These are phyloP conservation scores for Elongisporangium anandrum DNA, from an alignment of 352 stramenopile genomes.

Conservation along the genomic window DNA sequence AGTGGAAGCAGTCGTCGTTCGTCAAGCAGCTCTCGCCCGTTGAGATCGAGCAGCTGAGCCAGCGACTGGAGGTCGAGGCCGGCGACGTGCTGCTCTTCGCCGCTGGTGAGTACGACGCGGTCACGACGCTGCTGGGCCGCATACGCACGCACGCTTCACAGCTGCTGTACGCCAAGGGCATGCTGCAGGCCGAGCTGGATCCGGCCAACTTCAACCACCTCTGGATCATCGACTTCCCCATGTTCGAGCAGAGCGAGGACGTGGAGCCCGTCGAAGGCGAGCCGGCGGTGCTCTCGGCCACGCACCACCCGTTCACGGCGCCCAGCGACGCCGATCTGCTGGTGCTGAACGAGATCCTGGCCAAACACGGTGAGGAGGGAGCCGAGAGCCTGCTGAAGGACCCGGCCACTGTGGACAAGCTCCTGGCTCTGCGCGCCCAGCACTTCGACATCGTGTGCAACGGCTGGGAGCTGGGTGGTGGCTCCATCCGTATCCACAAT, in stretches of 20 bases:
- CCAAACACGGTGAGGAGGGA: conserved; percentile 1
- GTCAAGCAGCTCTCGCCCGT: conserved; percentile 46
- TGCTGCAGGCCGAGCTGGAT: conserved; percentile 55
- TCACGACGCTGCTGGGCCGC: conserved; percentile 56
- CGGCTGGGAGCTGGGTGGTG: conserved; percentile 82
- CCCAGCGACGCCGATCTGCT: conserved; percentile 40
- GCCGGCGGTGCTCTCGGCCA: conserved; percentile 55
- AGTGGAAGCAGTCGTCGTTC: conserved; percentile 66
- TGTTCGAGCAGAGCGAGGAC: conserved; percentile 80
- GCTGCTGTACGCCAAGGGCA: conserved; percentile 52
- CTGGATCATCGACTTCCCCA: conserved; percentile 86
- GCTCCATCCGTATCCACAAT: conserved; percentile 84
- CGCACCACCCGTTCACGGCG: conserved; percentile 86
- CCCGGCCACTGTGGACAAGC: conserved; percentile 38
- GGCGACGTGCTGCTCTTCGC: conserved; percentile 72
- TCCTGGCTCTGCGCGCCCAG: conserved; percentile 64
- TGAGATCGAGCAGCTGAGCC: conserved; percentile 46
- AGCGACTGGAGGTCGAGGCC: conserved; percentile 42
- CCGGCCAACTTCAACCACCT: conserved; percentile 72
- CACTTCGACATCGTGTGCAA: conserved; percentile 90
- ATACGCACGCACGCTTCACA: conserved; percentile 63
- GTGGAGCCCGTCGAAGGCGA: conserved; percentile 16
- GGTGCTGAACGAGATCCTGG: conserved; percentile 45
- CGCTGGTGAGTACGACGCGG: conserved; percentile 45
- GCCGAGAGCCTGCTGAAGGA: conserved; percentile 38